Evolutionary conservation across 139 green algal species (phyloP), one percentile per base, ranked within the genome.

Genomic region (Volvox africanus): DNA sequence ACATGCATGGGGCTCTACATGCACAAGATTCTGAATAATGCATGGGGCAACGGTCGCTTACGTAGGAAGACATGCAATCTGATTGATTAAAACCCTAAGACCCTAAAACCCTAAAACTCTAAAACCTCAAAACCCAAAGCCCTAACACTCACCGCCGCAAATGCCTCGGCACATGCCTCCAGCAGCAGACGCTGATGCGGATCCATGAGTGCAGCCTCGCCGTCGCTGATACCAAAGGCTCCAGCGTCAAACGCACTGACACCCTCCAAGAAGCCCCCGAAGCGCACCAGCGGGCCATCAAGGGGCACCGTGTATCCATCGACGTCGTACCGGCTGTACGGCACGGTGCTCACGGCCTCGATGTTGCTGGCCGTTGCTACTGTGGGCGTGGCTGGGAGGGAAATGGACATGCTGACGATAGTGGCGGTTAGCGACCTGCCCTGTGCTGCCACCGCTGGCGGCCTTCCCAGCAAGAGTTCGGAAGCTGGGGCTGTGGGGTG

Each of bases 121-220:
- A 71, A 18, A 71, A 18, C 62, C 62, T n/a, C n/a, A n/a, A n/a
- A n/a, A n/a, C n/a, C n/a, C n/a, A n/a, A n/a, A n/a, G 44, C 44
- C 44, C 44, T 55, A 55, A 9, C 44, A 61, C 75, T 35, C 32
- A 55, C 75, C 75, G 11, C 11, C 1, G 78, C 32, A 1, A 86
- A 80, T 1, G 78, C 89, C 83, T 88, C 94, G 44, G 18, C 94
- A 2, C 36, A 37, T 30, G 89, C 68, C 92, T 97, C 89, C 80
- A 99, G 88, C 77, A 99, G 93, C 93, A 98, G 88, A 22, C 97
- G 92, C 92, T 99, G 97, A 92, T 99, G 97, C 0, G 97, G 96
- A 89, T 99, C 97, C 92, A 98, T 95, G 3, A 95, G 88, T 2
- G 77, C 75, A 21, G 96, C 96, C 81, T 99, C 97, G 18, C 80